Evolutionary conservation across 2,329 filamentous ascomycete species (phyloP).

Genomic region (Colletotrichum sansevieriae): DNA sequence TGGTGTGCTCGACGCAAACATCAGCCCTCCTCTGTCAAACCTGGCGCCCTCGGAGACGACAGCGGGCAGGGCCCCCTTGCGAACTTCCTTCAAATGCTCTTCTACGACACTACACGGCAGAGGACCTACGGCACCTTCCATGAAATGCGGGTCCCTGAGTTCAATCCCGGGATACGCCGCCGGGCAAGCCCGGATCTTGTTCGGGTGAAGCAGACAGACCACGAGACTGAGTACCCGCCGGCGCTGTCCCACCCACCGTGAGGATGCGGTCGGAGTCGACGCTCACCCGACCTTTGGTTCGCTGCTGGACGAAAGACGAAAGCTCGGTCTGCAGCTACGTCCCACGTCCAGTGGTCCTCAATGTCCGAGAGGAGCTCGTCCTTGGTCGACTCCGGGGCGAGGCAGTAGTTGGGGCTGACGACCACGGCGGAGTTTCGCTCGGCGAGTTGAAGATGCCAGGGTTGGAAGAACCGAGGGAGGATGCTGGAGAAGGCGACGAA

Average conservation of each 20-base stretch:
- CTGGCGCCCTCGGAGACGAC: conserved; percentile 10
- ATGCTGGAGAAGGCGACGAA: conserved; percentile 44
- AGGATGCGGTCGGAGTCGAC: conserved; percentile 23
- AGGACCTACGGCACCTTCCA: background rate
- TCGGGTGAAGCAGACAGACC: conserved; percentile 44
- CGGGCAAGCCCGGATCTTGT: conserved; percentile 42
- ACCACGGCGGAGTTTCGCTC: conserved; percentile 45
- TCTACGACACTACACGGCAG: conserved; percentile 17
- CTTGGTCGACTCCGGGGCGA: conserved; percentile 44
- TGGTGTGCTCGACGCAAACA: conserved; percentile 16
- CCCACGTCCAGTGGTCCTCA: conserved; percentile 48
- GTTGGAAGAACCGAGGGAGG: conserved; percentile 45
- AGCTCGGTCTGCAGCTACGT: conserved; percentile 29
- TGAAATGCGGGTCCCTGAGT: conserved; percentile 22
- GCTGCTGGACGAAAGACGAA: conserved; percentile 35
- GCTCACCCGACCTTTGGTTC: conserved; percentile 41
- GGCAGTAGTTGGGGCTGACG: conserved; percentile 46
- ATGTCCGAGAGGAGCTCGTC: conserved; percentile 47
- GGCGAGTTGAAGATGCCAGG: conserved; percentile 44
- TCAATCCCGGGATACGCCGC: conserved; percentile 45
- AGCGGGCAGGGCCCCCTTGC: background rate
- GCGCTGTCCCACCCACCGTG: conserved; percentile 36
- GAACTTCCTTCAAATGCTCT: conserved; percentile 21
- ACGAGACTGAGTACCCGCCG: conserved; percentile 46
- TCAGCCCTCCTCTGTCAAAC: conserved; percentile 10